Evolutionary conservation across 2,329 filamentous ascomycete species (phyloP).

Genomic region (Neurospora crassa): DNA sequence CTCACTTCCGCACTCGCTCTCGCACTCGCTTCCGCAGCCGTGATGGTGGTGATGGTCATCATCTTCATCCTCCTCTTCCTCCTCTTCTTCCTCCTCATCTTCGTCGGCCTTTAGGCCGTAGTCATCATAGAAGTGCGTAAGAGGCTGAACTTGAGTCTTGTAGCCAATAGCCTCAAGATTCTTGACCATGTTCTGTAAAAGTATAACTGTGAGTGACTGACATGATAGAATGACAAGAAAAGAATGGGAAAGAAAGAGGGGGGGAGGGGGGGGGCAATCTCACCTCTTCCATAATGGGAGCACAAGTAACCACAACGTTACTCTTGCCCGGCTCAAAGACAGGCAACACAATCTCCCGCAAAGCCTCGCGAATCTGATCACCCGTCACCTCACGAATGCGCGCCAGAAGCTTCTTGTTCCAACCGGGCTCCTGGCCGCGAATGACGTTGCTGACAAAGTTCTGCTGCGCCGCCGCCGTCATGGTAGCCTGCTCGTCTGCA

Average conservation of each 20-base stretch:
- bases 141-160: slow-evolving; percentile 60
- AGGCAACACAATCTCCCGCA: slow-evolving; percentile 67
- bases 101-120: slow-evolving; percentile 67
- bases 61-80: slow-evolving; percentile 48
- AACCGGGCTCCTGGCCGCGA: slow-evolving; percentile 64
- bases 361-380: slow-evolving; percentile 65
- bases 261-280: slow-evolving; percentile 11
- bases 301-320: slow-evolving; percentile 83
- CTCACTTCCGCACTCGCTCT: slow-evolving; percentile 23
- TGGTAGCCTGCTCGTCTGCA: slow-evolving; percentile 81
- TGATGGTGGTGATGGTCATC: slow-evolving; percentile 43
- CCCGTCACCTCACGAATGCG: slow-evolving; percentile 66
- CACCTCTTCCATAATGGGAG: slow-evolving; percentile 78
- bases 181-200: slow-evolving; percentile 57
- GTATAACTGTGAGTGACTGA: slow-evolving; percentile 12
- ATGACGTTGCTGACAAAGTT: slow-evolving; percentile 80
- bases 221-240: slow-evolving; percentile 6
- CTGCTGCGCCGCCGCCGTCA: slow-evolving; percentile 69
- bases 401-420: slow-evolving; percentile 66
- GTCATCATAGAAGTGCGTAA: slow-evolving; percentile 79
- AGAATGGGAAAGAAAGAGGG: not conserved
- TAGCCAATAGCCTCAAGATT: slow-evolving; percentile 71
- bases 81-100: slow-evolving; percentile 48
- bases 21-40: slow-evolving; percentile 29
- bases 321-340: slow-evolving; percentile 72